Evolutionary conservation across 768 basidiomycete genomes (phyloP), one percentile per base, ranked within the genome.

Genomic region (Serendipita sp.): DNA sequence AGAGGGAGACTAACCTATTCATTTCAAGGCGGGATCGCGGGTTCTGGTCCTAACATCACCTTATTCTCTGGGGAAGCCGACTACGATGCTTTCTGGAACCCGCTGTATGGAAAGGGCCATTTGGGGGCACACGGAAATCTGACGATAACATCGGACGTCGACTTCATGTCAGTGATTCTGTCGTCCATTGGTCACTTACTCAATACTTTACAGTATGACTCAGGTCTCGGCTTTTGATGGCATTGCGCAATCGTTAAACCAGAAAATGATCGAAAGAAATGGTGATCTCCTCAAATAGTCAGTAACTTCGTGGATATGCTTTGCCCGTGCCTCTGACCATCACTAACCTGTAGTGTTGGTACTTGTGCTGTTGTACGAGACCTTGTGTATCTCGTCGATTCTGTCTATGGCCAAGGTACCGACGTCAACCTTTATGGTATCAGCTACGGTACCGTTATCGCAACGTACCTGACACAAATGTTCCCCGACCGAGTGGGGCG

Each of bases 401-500:
- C 56, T 28, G 13, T 60, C 28, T 60, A 60, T n/a, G 56, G 56
- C 30, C 4, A 38, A 60, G 56, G 56, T 8, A 35, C 56, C 28
- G 56, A 60, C 35, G 16, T 65, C n/a, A 65, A 60, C 28, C 60
- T 44, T 30, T 60, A 15, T 32, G 56, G 65, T 18, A n/a, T 44
- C 7, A 28, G 54, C 56, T 60, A 60, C 34, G 56, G 65, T 7
- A 64, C 63, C 15, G 36, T 64, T 13, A 28, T 66, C 8, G 62
- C 44, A 11, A 35, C 41, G 16, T 66, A 66, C 44, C 35, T 66
- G 15, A 64, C 63, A 3, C 47, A 63, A 32, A 66, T 66, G 65
- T 66, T 66, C 46, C 65, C 65, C 2, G 38, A 66, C 35, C 65
- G 65, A 3, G 65, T 65, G 4, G 65, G 65, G 13, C 16, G 38